Evolutionary conservation across 2,329 filamentous ascomycete species (phyloP).

Genomic region (Fusarium hostae): DNA sequence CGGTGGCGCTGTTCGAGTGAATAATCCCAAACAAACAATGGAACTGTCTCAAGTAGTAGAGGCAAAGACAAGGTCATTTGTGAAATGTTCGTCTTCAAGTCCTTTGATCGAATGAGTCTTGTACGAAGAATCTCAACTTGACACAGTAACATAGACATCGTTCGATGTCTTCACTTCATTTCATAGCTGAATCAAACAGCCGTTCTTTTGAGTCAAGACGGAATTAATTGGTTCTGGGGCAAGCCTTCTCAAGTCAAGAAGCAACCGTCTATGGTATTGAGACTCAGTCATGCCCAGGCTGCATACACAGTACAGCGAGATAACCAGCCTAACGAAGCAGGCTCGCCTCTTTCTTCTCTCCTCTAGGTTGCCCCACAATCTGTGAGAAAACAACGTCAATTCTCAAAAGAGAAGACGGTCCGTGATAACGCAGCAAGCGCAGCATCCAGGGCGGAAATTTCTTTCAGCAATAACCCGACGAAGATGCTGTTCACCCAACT

Average conservation of each 20-base stretch:
- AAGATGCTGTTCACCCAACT: conserved; percentile 37
- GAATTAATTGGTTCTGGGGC: conserved; percentile 34
- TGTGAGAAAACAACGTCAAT: conserved; percentile 3
- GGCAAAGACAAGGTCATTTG: conserved; percentile 8
- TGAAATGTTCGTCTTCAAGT: neutral
- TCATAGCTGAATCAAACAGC: conserved; percentile 1
- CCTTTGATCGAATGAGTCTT: neutral
- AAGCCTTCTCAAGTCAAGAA: conserved; percentile 27
- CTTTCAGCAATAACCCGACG: conserved; percentile 34
- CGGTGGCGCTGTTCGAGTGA: neutral
- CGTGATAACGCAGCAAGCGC: conserved; percentile 19
- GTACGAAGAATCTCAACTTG: conserved; percentile 1
- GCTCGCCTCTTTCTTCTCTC: conserved; percentile 14
- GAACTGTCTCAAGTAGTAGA: neutral
- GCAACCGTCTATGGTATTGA: conserved; percentile 12
- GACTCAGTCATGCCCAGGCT: neutral
- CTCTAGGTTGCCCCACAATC: conserved; percentile 15
- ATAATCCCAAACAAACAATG: neutral
- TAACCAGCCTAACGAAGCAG: conserved; percentile 15
- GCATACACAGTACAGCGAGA: conserved; percentile 11
- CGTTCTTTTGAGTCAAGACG: conserved; percentile 30
- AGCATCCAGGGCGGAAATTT: conserved; percentile 39
- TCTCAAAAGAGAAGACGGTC: conserved; percentile 16
- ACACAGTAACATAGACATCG: neutral
- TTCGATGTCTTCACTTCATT: conserved; percentile 22